Conservation (phyloP, 208 protist genomes). For the Vickermania ingenoplastis region DNA sequence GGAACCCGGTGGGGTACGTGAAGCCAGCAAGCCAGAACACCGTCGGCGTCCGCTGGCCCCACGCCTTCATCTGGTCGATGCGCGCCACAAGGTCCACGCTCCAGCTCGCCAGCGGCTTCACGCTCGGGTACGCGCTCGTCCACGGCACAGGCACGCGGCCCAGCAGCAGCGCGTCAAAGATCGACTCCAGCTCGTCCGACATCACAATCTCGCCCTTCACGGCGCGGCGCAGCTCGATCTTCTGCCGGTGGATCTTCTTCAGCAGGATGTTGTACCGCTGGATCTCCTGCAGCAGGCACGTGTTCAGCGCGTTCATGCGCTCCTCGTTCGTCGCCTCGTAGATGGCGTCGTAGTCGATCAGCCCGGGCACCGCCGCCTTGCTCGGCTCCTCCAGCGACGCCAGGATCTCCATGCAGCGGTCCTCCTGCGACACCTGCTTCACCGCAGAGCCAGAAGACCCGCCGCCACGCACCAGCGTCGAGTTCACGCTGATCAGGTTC, state of each 20-base stretch:
- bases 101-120: conserved; percentile 96
- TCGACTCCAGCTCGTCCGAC: conserved; percentile 93
- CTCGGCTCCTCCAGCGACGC: conserved; percentile 76
- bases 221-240: conserved; percentile 89
- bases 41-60: conserved; percentile 88
- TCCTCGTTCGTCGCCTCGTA: conserved; percentile 87
- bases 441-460: conserved; percentile 14
- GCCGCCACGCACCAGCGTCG: conserved; percentile 61
- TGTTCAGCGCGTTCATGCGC: conserved; percentile 89
- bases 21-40: conserved; percentile 98
- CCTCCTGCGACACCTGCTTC: conserved; percentile 61
- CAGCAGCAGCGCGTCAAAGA: conserved; percentile 87
- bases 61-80: conserved; percentile 91
- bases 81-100: conserved; percentile 90
- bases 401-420: conserved; percentile 81
- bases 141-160: conserved; percentile 91
- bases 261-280: conserved; percentile 96
- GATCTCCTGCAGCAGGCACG: conserved; percentile 97
- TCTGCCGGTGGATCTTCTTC: conserved; percentile 78
- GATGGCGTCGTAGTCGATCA: conserved; percentile 88
- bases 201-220: conserved; percentile 98
- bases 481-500: conserved; percentile 88
- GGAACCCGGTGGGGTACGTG: conserved; percentile 98
- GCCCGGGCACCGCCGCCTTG: conserved; percentile 60
- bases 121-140: conserved; percentile 94